Percentiles rank a stretch among this genome's conserved stretches.
Conservation (phyloP, 1,284 basidiomycete species). For the Melanopsichium pennsylvanicum region DNA sequence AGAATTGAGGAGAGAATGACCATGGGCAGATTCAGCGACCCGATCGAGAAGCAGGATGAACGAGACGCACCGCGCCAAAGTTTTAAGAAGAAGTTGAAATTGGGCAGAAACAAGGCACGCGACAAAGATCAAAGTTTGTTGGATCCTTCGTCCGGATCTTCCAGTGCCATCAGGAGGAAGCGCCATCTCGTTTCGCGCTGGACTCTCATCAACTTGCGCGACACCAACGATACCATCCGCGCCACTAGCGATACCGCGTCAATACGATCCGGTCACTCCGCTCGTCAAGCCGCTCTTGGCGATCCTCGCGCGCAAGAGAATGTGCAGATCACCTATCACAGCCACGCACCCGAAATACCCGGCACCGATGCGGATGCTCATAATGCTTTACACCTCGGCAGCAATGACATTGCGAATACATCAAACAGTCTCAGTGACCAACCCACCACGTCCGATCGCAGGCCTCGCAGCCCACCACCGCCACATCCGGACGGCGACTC, state of each 20-base stretch:
- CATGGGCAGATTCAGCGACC: conserved; percentile 23
- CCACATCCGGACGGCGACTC: conserved; percentile 33
- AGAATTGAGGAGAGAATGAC: conserved; percentile 44
- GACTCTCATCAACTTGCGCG: conserved; percentile 18
- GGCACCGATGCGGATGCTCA: background rate
- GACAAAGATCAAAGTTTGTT: too few relatives aligned
- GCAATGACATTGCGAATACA: background rate
- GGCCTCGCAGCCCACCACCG: conserved; percentile 35
- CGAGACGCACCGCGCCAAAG: too few relatives aligned
- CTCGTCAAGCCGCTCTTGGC: conserved; percentile 15
- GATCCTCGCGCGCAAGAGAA: conserved; percentile 14
- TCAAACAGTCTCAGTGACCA: background rate
- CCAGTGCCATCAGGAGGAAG: conserved; percentile 32
- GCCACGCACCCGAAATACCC: background rate
- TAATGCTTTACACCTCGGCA: background rate
- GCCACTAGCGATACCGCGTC: conserved; percentile 30
- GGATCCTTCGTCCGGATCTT: conserved; percentile 38
- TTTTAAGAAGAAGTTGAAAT: conserved; percentile 21
- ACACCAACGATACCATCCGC: conserved; percentile 29
- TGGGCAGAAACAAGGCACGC: too few relatives aligned
- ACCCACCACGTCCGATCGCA: background rate
- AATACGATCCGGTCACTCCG: conserved; percentile 19
- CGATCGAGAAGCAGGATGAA: conserved; percentile 14
- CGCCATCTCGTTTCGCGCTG: conserved; percentile 38
- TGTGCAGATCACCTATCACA: conserved; percentile 39